Percentiles rank a stretch among this genome's conserved stretches.
These are phyloP conservation scores for Dactylellina parvicollis DNA, from an alignment of 2,329 filamentous ascomycete genomes.

Conservation along the genomic window DNA sequence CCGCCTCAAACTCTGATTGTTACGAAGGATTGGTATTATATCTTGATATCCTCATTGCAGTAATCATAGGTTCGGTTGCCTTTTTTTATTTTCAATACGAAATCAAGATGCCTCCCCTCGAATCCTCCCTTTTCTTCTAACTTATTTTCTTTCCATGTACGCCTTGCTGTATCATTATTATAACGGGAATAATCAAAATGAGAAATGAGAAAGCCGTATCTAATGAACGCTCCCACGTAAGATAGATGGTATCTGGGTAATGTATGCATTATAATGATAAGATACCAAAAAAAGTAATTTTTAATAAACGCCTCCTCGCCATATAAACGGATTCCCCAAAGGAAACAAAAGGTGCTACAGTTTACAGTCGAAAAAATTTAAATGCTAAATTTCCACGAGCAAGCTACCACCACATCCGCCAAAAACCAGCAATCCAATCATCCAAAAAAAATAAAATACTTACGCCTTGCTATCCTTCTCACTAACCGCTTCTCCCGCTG, in stretches of 20 bases:
- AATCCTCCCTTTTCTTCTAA: neutral
- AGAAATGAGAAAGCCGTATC: neutral
- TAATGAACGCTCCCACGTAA: no score
- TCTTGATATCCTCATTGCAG: no score
- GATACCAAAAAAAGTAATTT: neutral
- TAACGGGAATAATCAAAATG: neutral
- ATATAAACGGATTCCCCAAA: neutral
- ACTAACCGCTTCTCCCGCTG: slow-evolving; percentile 22
- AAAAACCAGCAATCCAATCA: neutral
- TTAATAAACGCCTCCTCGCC: neutral
- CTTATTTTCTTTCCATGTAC: neutral
- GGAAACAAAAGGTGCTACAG: neutral
- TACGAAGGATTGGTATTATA: neutral
- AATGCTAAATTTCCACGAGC: neutral
- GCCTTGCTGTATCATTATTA: no score
- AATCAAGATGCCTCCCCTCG: neutral
- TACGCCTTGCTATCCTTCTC: slow-evolving; percentile 19
- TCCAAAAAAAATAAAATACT: neutral
- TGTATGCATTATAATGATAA: neutral
- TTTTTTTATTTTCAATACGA: no score
- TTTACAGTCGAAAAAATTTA: neutral
- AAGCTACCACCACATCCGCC: neutral
- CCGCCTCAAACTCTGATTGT: no score
- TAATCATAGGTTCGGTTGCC: no score
- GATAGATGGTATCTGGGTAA: no score